Conservation (phyloP, 1,139 yeast species). For the Debaryomycetaceae sp. region DNA sequence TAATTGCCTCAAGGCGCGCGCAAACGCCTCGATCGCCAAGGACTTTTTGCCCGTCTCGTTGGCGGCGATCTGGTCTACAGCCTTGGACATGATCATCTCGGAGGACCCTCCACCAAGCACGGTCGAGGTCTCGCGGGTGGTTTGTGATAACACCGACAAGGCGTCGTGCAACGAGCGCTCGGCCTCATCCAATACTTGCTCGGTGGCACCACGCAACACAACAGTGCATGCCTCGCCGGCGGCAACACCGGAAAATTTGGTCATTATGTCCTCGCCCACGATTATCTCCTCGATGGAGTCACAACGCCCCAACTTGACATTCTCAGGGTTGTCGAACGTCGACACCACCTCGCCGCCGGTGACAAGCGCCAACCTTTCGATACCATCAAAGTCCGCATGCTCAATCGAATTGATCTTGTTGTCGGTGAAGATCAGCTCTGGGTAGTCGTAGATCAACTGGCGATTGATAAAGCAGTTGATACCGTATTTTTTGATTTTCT, state of each 20-base stretch:
- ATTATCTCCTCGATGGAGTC: slow-evolving; percentile 85
- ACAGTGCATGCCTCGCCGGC: slow-evolving; percentile 97
- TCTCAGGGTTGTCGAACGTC: slow-evolving; percentile 89
- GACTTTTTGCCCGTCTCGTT: slow-evolving; percentile 92
- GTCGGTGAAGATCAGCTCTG: slow-evolving; percentile 91
- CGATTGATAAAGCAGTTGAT: slow-evolving; percentile 91
- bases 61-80: slow-evolving; percentile 93
- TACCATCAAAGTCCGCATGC: slow-evolving; percentile 98
- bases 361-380: slow-evolving; percentile 91
- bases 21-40: slow-evolving; percentile 91
- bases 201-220: slow-evolving; percentile 95
- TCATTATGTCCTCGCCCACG: slow-evolving; percentile 84
- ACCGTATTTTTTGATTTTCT: slow-evolving; percentile 76
- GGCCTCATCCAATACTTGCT: slow-evolving; percentile 92
- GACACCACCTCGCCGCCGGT: slow-evolving; percentile 99
- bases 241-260: slow-evolving; percentile 90
- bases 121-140: slow-evolving; percentile 91
- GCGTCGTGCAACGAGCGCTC: slow-evolving; percentile 98
- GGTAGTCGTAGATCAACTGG: slow-evolving; percentile 95
- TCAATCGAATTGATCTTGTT: slow-evolving; percentile 86
- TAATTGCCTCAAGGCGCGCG: slow-evolving; percentile 86
- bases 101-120: slow-evolving; percentile 98
- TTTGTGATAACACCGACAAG: slow-evolving; percentile 88
- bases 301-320: slow-evolving; percentile 83
- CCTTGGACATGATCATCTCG: slow-evolving; percentile 97